phyloP scores from a whole-genome alignment of 2,329 filamentous ascomycete genomes.

The Hypoxylon sp. region DNA sequence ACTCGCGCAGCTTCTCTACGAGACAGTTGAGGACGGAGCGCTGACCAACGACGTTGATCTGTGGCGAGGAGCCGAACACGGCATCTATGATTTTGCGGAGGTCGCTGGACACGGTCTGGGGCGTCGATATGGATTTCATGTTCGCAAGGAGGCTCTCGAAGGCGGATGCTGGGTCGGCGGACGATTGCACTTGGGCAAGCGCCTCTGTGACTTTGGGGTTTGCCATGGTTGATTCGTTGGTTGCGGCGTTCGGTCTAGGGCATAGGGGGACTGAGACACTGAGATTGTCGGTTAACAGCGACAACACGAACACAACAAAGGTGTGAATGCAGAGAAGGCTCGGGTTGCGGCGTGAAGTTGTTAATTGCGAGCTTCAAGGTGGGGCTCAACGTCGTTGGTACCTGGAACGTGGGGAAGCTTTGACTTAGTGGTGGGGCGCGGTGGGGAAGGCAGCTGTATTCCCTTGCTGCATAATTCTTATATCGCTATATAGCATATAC shows the following conservation, averaged over 20 bases:
- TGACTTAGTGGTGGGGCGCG: conserved; percentile 25
- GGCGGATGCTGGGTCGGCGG: conserved; percentile 60
- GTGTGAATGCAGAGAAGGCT: not conserved
- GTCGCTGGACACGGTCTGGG: conserved; percentile 64
- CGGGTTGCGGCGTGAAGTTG: conserved; percentile 14
- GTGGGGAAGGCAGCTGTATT: not conserved
- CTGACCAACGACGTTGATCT: conserved; percentile 81
- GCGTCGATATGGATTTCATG: conserved; percentile 60
- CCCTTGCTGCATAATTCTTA: conserved; percentile 9
- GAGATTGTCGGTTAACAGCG: not conserved
- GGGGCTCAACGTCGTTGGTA: conserved; percentile 15
- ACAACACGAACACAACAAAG: not conserved
- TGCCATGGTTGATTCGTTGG: conserved; percentile 44
- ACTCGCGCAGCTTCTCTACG: conserved; percentile 71
- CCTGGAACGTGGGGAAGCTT: conserved; percentile 40
- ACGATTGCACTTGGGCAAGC: conserved; percentile 59
- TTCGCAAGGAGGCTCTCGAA: conserved; percentile 64
- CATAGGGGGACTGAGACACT: not conserved
- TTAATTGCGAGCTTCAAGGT: conserved; percentile 34
- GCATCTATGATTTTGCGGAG: conserved; percentile 77
- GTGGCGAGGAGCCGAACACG: conserved; percentile 68
- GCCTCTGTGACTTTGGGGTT: conserved; percentile 60
- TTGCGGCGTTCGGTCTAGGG: not conserved
- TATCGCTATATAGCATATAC: not conserved
- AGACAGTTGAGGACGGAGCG: conserved; percentile 79